Percentiles rank a stretch among this genome's conserved stretches.
phyloP scores from a whole-genome alignment of 345 rosid genomes.

The Aegle marmelos region DNA sequence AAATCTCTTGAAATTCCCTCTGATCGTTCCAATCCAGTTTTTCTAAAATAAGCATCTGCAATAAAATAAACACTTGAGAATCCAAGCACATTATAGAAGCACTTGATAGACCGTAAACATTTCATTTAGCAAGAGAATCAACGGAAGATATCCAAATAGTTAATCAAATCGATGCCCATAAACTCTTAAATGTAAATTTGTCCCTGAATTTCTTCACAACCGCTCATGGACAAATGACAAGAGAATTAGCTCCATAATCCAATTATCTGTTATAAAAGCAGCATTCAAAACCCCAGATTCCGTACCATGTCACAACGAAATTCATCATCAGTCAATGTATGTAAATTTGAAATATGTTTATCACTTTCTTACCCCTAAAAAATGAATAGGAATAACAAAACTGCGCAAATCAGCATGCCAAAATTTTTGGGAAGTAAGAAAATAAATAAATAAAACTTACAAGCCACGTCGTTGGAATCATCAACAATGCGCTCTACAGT shows the following conservation, averaged over 20 bases:
- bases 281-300: background rate
- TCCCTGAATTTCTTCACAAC: background rate
- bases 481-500: slow-evolving; percentile 76
- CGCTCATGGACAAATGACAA: background rate
- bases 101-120: background rate
- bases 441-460: slow-evolving; percentile 40
- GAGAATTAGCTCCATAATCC: background rate
- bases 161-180: background rate
- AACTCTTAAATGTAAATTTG: background rate
- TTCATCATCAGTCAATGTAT: background rate
- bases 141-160: background rate
- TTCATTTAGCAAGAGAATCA: background rate
- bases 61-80: background rate
- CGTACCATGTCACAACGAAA: background rate
- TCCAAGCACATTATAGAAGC: slow-evolving; percentile 2
- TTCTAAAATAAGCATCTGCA: slow-evolving; percentile 84
- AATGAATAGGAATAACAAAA: background rate
- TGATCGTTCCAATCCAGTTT: slow-evolving; percentile 80
- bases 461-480: slow-evolving; percentile 73
- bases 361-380: background rate
- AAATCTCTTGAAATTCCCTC: slow-evolving; percentile 61
- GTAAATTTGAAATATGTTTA: background rate
- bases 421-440: background rate
- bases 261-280: background rate
- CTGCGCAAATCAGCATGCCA: background rate